Evolutionary conservation across 1,284 basidiomycete species (phyloP).

Genomic region (Sporisorium sorghi): DNA sequence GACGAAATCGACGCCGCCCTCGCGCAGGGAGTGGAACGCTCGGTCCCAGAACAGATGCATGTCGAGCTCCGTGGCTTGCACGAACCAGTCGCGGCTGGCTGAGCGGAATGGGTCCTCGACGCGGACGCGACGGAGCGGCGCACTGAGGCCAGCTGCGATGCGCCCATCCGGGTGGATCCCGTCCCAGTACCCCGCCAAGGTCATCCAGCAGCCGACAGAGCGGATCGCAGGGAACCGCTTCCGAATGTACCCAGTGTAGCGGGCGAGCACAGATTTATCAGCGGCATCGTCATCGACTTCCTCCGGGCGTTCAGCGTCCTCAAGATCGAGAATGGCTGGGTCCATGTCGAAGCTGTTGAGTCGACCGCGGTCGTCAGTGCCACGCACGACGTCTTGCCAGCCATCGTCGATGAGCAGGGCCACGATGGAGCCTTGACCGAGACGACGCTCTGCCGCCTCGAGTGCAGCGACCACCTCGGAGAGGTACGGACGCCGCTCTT

Average conservation of each 20-base stretch:
- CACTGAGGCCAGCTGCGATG: constrained; percentile 32
- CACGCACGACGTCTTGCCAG: constrained; percentile 36
- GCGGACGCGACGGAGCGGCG: constrained; percentile 15
- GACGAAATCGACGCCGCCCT: constrained; percentile 64
- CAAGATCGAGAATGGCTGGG: constrained; percentile 25
- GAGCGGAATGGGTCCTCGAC: constrained; percentile 68
- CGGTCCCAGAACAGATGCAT: constrained; percentile 53
- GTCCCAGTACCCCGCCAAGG: constrained; percentile 49
- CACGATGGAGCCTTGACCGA: constrained; percentile 30
- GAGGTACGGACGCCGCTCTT: constrained; percentile 29
- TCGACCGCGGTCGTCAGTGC: constrained; percentile 23
- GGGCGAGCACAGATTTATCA: constrained; percentile 10
- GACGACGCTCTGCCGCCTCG: constrained; percentile 23
- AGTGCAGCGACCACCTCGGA: constrained; percentile 39
- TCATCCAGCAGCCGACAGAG: constrained; percentile 46
- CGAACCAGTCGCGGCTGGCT: constrained; percentile 39
- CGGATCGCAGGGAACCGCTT: constrained; percentile 34
- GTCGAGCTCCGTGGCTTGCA: constrained; percentile 40
- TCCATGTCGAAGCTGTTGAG: constrained; percentile 43
- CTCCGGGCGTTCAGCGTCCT: neutral
- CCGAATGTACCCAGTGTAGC: constrained; percentile 28
- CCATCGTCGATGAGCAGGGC: constrained; percentile 50
- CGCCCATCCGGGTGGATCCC: constrained; percentile 34
- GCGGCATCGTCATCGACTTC: neutral
- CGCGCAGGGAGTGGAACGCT: constrained; percentile 56